A percentile compares a stretch with the other conserved stretches of the same genome.
Evolutionary conservation across 1,284 basidiomycete genomes (phyloP).

Genomic region (Ustilago sp.): DNA sequence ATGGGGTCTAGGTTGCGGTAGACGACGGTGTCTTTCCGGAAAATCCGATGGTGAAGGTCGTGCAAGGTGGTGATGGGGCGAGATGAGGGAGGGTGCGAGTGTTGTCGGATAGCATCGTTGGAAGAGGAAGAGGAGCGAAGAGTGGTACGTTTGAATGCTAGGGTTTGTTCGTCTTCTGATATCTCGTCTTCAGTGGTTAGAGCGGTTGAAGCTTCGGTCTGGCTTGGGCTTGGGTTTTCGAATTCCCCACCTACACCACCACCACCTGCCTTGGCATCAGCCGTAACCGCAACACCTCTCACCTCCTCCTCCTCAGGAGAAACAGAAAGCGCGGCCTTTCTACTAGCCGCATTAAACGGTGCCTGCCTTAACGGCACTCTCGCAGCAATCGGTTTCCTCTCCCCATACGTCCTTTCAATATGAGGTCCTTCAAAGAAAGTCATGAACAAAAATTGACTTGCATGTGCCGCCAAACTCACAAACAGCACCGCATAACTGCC

Average conservation of each 20-base stretch:
- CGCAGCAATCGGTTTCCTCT: slow-evolving; percentile 55
- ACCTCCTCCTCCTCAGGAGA: slow-evolving; percentile 3
- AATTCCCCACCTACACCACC: slow-evolving; percentile 9
- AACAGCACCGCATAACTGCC: slow-evolving; percentile 93
- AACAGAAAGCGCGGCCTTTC: slow-evolving; percentile 36
- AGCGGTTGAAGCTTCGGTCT: slow-evolving; percentile 51
- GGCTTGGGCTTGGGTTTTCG: slow-evolving; percentile 38
- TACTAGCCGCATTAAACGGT: slow-evolving; percentile 60
- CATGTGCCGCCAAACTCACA: slow-evolving; percentile 90
- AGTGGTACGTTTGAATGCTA: slow-evolving; percentile 19
- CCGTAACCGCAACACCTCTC: slow-evolving; percentile 17
- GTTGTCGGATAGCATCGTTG: slow-evolving; percentile 39
- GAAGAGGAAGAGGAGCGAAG: slow-evolving; percentile 41
- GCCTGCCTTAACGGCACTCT: slow-evolving; percentile 41
- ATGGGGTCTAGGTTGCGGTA: slow-evolving; percentile 86
- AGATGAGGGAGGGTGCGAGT: slow-evolving; percentile 18
- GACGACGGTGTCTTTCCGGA: slow-evolving; percentile 86
- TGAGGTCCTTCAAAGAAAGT: slow-evolving; percentile 98
- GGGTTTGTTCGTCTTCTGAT: slow-evolving; percentile 29
- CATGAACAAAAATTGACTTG: slow-evolving; percentile 94
- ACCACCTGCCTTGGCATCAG: background rate
- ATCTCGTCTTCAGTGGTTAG: slow-evolving; percentile 44
- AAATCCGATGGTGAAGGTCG: slow-evolving; percentile 89
- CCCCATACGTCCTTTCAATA: slow-evolving; percentile 70
- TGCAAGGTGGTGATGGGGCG: slow-evolving; percentile 74